These are phyloP conservation scores for Pichia heedii DNA, from an alignment of 805 yeast genomes.

Conservation along the genomic window DNA sequence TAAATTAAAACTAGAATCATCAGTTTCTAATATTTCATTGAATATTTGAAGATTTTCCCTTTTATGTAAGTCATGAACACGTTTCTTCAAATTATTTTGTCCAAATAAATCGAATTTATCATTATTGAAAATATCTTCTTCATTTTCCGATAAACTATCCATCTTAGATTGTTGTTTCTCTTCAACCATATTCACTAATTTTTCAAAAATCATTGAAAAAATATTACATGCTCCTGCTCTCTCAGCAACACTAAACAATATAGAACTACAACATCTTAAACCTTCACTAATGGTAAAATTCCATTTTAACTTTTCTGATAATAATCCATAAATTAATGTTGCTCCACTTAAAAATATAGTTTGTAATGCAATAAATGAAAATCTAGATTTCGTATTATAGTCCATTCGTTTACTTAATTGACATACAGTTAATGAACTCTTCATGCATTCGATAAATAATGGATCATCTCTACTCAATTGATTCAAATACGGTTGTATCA, in stretches of 20 bases:
- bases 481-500: slow-evolving; percentile 12
- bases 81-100: background rate
- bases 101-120: slow-evolving; percentile 2
- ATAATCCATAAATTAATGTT: slow-evolving; percentile 14
- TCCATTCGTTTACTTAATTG: slow-evolving; percentile 11
- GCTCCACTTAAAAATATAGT: slow-evolving; percentile 14
- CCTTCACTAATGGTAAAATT: slow-evolving; percentile 10
- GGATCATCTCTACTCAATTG: slow-evolving; percentile 3
- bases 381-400: slow-evolving; percentile 9
- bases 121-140: background rate
- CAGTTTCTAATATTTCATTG: slow-evolving; percentile 3
- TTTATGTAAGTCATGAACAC: background rate
- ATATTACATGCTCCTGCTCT: slow-evolving; percentile 11
- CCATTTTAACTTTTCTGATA: slow-evolving; percentile 11
- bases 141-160: background rate
- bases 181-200: slow-evolving; percentile 7
- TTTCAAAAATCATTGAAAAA: slow-evolving; percentile 15
- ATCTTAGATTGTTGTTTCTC: background rate
- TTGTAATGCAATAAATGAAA: slow-evolving; percentile 14
- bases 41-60: slow-evolving; percentile 8
- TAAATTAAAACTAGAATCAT: slow-evolving; percentile 1
- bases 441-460: slow-evolving; percentile 12
- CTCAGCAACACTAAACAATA: slow-evolving; percentile 13
- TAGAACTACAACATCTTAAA: slow-evolving; percentile 11
- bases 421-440: slow-evolving; percentile 11